Conservation (phyloP, 179 eudicot genomes). For the Amaranthus tricolor region DNA sequence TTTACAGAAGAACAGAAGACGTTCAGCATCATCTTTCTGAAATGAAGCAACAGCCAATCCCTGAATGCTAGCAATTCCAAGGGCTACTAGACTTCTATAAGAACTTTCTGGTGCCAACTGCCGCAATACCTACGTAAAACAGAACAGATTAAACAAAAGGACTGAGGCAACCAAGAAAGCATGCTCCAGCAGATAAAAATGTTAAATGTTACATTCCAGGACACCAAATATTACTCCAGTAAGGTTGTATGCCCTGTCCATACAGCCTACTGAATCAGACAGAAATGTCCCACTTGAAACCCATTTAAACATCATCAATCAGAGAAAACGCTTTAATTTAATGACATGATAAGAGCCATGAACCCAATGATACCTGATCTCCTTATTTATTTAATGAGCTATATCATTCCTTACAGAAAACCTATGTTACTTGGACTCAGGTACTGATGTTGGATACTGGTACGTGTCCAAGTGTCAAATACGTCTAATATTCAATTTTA, state of each 20-base stretch:
- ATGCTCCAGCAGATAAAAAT: neutral
- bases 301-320: neutral
- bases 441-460: too few species aligned
- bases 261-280: neutral
- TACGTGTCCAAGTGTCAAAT: too few species aligned
- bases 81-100: slow-evolving; percentile 78
- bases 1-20: slow-evolving; percentile 69
- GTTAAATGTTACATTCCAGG: too few species aligned
- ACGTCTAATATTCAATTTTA: too few species aligned
- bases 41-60: slow-evolving; percentile 91
- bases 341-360: neutral
- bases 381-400: neutral
- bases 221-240: neutral
- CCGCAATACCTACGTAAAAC: slow-evolving; percentile 61
- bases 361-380: neutral
- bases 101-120: slow-evolving; percentile 92
- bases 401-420: neutral
- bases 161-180: neutral
- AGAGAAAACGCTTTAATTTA: neutral
- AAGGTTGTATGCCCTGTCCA: too few species aligned
- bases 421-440: too few species aligned
- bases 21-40: slow-evolving; percentile 76
- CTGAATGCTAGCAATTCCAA: slow-evolving; percentile 87
- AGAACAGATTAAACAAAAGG: neutral
- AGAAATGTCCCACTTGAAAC: neutral